Evolutionary conservation across 2,329 filamentous ascomycete species (phyloP), one percentile per base, ranked within the genome.

Genomic region (Fusarium phyllophilum): DNA sequence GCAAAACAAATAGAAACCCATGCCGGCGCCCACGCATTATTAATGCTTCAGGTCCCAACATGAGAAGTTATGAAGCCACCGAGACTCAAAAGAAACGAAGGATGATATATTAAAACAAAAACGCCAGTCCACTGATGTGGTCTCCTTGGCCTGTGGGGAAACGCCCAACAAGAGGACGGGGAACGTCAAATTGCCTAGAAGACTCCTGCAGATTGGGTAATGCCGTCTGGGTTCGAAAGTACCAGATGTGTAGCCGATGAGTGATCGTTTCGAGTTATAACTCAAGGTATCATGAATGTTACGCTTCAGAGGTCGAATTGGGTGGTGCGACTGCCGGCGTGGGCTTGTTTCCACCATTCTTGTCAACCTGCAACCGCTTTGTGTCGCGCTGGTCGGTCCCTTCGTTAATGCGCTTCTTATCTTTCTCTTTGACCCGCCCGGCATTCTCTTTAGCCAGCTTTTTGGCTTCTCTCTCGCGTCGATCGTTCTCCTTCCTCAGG

Each of bases 401-500:
- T 36, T 84, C 83, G 33, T 78, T 78, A 26, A 77, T 72, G 12
- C 83, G 81, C 74, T 86, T 87, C 72, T 83, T 84, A 26, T 86
- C 84, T 58, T 75, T 77, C 33, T 82, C 80, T 58, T 74, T 77
- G 26, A 82, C 80, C 12, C 78, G 77, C 36, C 75, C 74, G 7
- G 65, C 55, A 14, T 70, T 75, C 3, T 85, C 84, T 75, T 85
- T 86, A 24, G 82, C 83, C 1, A 84, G 83, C 46, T 84, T 85
- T 8, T 85, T 83, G 13, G 86, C 87, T 61, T 89, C 88, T 64
- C 86, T 85, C 34, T 89, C 88, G 69, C 86, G 87, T 62, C 90
- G 89, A 81, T 96, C 94, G 77, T 95, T 96, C 82, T 98, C 95
- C 76, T 96, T 96, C 38, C 96, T 89, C 33, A 97, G 87, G 22